phyloP scores from a whole-genome alignment of 2,329 filamentous ascomycete species.

The Claviceps humidiphila region DNA sequence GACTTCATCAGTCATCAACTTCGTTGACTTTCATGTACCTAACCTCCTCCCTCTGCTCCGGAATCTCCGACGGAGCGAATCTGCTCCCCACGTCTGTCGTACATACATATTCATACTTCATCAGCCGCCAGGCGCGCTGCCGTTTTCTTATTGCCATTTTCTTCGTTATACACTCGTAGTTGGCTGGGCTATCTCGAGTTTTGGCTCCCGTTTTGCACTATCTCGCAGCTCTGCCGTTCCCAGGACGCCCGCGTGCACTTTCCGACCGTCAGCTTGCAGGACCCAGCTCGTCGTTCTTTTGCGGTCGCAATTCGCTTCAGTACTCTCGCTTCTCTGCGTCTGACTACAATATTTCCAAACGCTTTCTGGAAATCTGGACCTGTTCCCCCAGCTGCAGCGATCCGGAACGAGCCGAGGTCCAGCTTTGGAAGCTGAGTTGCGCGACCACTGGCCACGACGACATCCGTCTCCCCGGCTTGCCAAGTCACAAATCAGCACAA shows the following conservation, averaged over 20 bases:
- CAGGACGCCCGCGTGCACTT: not conserved
- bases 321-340: not conserved
- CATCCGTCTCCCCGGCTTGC: no score
- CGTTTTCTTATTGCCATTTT: not conserved
- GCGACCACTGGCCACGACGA: not conserved
- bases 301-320: not conserved
- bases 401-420: not conserved
- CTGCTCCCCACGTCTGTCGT: no score
- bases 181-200: slow-evolving; percentile 14
- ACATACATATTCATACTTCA: not conserved
- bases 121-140: slow-evolving; percentile 2
- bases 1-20: no score
- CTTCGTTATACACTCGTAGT: slow-evolving; percentile 16
- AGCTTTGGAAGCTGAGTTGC: not conserved
- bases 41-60: no score
- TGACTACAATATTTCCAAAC: no score
- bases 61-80: no score
- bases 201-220: not conserved
- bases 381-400: not conserved
- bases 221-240: not conserved
- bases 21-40: no score
- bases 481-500: no score
- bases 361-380: not conserved
- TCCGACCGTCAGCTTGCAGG: no score
- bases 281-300: not conserved